A percentile compares a stretch with the other conserved stretches of the same genome.
phyloP scores from a whole-genome alignment of 2,329 filamentous ascomycete genomes.

The Canariomyces notabilis region DNA sequence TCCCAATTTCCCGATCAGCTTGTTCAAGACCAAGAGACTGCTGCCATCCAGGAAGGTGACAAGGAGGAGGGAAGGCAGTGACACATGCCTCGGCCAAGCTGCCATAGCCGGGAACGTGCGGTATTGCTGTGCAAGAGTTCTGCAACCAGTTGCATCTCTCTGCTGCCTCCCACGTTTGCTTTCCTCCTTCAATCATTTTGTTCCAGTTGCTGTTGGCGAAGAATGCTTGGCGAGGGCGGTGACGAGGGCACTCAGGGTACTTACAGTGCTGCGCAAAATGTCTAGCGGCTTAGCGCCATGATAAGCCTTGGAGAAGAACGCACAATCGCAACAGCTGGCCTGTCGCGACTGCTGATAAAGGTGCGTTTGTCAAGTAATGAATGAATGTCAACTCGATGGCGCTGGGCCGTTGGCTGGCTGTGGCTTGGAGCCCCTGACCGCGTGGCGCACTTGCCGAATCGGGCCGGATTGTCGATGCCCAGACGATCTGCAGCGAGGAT shows the following conservation, averaged over 20 bases:
- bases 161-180: no score
- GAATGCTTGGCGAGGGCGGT: background rate
- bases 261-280: background rate
- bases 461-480: slow-evolving; percentile 8
- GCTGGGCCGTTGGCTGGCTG: no score
- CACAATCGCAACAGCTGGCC: background rate
- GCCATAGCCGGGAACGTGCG: slow-evolving; percentile 3
- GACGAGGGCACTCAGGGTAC: no score
- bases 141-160: no score
- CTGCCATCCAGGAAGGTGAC: background rate
- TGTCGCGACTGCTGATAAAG: background rate
- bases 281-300: background rate
- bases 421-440: background rate
- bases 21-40: background rate
- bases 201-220: no score
- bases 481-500: slow-evolving; percentile 12
- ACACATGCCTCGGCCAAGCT: slow-evolving; percentile 1
- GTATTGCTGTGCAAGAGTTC: no score
- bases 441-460: slow-evolving; percentile 9
- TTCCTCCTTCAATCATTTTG: no score
- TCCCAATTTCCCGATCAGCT: no score
- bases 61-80: background rate
- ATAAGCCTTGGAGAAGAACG: background rate
- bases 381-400: no score
- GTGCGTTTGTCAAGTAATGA: background rate